Conservation (phyloP, 2,329 filamentous ascomycete species). For the Penicillium sp. region DNA sequence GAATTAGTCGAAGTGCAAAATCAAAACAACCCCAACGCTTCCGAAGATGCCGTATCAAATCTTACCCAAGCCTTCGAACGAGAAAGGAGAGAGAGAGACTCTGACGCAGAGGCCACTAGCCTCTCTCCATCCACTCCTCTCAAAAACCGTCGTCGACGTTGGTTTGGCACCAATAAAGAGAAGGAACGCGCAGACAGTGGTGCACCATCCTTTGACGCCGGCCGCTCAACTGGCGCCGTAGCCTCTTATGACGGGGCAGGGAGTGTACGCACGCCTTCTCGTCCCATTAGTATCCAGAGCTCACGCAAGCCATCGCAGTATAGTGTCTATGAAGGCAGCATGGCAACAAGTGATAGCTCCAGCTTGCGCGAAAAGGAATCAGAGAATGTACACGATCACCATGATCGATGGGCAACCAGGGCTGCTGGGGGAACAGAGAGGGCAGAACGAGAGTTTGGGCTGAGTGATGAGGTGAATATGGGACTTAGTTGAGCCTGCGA, state of each 20-base stretch:
- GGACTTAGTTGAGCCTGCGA: slow-evolving; percentile 62
- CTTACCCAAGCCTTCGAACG: slow-evolving; percentile 27
- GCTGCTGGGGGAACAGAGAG: slow-evolving; percentile 54
- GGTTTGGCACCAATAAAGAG: slow-evolving; percentile 38
- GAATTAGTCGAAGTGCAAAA: slow-evolving; percentile 75
- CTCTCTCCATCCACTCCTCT: slow-evolving; percentile 29
- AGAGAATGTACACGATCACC: slow-evolving; percentile 46
- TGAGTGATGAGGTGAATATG: slow-evolving; percentile 83
- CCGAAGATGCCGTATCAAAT: slow-evolving; percentile 41
- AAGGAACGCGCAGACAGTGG: slow-evolving; percentile 28
- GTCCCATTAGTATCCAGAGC: slow-evolving; percentile 32
- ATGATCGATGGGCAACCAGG: slow-evolving; percentile 54
- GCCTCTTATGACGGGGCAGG: slow-evolving; percentile 6
- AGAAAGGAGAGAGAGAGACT: slow-evolving; percentile 24
- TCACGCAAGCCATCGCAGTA: slow-evolving; percentile 29
- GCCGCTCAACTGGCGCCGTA: slow-evolving; percentile 16
- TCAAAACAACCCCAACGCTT: slow-evolving; percentile 44
- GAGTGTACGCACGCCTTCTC: slow-evolving; percentile 17
- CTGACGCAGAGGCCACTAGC: slow-evolving; percentile 28
- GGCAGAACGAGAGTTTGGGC: slow-evolving; percentile 62
- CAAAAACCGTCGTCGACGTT: slow-evolving; percentile 36
- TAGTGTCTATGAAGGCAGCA: slow-evolving; percentile 26
- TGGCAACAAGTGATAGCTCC: slow-evolving; percentile 29
- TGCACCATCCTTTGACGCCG: slow-evolving; percentile 18
- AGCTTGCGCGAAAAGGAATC: slow-evolving; percentile 41